Base-by-base conservation (phyloP, 202 grass and related monocot species). In the Schoenoplectus tabernaemontani region DNA sequence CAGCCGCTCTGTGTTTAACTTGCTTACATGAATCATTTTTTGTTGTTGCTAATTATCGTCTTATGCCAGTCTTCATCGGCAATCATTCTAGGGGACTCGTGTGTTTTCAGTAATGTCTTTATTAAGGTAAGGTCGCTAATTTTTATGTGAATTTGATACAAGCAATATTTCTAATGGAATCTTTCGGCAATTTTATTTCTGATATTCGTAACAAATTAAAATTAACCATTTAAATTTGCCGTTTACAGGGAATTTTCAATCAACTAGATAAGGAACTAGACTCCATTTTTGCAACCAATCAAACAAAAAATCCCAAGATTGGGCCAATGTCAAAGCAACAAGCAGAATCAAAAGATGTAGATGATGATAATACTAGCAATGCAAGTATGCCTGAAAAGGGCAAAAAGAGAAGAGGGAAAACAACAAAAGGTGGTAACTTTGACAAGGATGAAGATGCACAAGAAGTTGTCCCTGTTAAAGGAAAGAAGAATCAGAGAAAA, bases 401-500 rank as follows among this genome's bases (percentile, higher is more conserved):
- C 61, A 98, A 92, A 76, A 98, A 92, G 95, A 98, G 90, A 90
- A 90, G 78, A 84, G 95, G 95, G 38, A 98, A 92, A 89, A 69
- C 93, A 81, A 64, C 78, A 53, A 97, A 94, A 81, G 76, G 66
- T 46, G 84, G 60, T 51, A 69, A 88, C 64, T 34, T 81, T 90
- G 91, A 87, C 83, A 91, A 97, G 82, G 89, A 94, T 76, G 81
- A 89, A 83, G 91, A 94, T 64, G 87, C n/a, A 30, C 87, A 90
- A 64, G 89, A 94, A 81, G 88, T 56, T 41, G 59, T 98, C 82
- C 91, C 91, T 73, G 85, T 75, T 82, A 98, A 98, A 84, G 80
- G 80, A 41, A 98, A 98, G 81, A 98, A 94, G 94, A 86, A 71
- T 79, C 86, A 90, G 73, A 84, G 86, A 81, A 98, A 92, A 89